Evolutionary conservation across 2,329 filamentous ascomycete species (phyloP).

Genomic region (Penicillium fuscoglaucum): DNA sequence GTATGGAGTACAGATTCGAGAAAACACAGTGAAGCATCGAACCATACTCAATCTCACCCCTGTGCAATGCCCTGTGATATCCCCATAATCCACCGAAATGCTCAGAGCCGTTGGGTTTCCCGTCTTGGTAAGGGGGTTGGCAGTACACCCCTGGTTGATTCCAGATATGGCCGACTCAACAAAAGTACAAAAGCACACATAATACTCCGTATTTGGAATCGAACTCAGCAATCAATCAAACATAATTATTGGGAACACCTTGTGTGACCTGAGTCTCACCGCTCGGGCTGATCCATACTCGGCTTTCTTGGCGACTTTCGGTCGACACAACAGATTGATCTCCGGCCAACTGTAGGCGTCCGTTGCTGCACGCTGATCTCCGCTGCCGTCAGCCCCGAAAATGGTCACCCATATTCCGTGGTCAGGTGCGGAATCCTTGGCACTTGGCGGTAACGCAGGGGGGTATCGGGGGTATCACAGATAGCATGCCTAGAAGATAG

Average conservation of each 20-base stretch:
- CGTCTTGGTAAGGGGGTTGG: not conserved
- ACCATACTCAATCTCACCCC: not conserved
- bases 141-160: not conserved
- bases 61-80: not conserved
- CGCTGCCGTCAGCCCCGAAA: conserved; percentile 11
- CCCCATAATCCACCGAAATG: not conserved
- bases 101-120: not conserved
- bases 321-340: conserved; percentile 13
- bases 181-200: not conserved
- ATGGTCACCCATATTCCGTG: conserved; percentile 8
- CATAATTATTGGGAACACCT: conserved; percentile 9
- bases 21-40: not conserved
- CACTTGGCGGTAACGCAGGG: conserved; percentile 36
- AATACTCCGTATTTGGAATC: conserved; percentile 11
- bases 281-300: conserved; percentile 23
- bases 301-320: conserved; percentile 21
- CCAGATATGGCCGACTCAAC: not conserved
- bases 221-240: conserved; percentile 11
- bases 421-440: conserved; percentile 32
- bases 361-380: conserved; percentile 20
- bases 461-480: conserved; percentile 14
- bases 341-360: conserved; percentile 21
- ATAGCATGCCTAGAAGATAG: conserved; percentile 14
- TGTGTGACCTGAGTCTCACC: conserved; percentile 19
- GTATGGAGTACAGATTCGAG: not conserved